phyloP scores from a whole-genome alignment of 2,329 filamentous ascomycete species.

The Fonsecaea multimorphosa region DNA sequence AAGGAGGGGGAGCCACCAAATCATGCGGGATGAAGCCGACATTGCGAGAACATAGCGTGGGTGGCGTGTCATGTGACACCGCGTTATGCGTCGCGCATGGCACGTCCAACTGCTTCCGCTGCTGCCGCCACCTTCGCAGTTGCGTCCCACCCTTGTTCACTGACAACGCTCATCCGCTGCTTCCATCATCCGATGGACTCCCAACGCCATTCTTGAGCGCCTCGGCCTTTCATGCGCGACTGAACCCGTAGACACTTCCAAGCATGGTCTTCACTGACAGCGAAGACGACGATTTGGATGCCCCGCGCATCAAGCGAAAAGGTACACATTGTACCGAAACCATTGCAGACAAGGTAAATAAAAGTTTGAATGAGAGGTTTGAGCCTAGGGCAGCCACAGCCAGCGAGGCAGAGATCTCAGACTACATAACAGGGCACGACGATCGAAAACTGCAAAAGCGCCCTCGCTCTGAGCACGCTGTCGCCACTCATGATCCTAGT shows the following conservation, averaged over 20 bases:
- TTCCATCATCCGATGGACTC: neutral
- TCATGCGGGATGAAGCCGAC: neutral
- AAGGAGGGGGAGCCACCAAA: constrained; percentile 7
- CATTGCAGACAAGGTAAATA: constrained; percentile 15
- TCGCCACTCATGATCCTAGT: neutral
- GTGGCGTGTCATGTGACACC: constrained; percentile 4
- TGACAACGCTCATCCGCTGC: neutral
- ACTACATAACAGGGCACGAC: constrained; percentile 5
- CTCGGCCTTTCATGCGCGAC: neutral
- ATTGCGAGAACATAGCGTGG: no score
- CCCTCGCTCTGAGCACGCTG: constrained; percentile 2
- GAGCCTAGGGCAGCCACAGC: constrained; percentile 3
- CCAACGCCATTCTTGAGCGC: neutral
- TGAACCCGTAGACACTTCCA: neutral
- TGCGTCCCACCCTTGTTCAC: neutral
- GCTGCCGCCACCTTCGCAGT: neutral
- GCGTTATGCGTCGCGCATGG: neutral
- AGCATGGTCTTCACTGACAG: constrained; percentile 34
- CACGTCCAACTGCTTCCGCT: neutral
- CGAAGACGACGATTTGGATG: constrained; percentile 36
- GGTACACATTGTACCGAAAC: neutral
- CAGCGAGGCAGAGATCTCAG: constrained; percentile 17
- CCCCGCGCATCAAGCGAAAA: constrained; percentile 18
- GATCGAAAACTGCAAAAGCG: constrained; percentile 12
- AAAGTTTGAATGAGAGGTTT: neutral